Evolutionary conservation across 2,329 filamentous ascomycete genomes (phyloP), one percentile per base, ranked within the genome.

Genomic region (Corynespora cassiicola): DNA sequence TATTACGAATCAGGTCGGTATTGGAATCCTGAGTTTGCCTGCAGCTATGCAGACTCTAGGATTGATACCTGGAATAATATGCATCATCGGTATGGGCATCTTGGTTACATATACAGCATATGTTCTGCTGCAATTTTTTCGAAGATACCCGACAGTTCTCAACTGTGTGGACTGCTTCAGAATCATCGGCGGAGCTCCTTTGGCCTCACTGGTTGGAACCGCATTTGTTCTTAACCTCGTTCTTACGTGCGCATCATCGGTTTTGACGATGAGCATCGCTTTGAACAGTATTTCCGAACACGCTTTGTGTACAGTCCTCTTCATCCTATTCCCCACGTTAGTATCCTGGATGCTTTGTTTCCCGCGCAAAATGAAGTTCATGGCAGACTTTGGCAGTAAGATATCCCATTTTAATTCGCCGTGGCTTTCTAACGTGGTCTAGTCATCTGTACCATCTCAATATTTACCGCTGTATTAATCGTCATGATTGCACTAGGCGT

Each of bases 401-500:
- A 27, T n/a, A n/a, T n/a, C n/a, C n/a, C n/a, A n/a, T 66, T 69
- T n/a, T 24, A 1, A 8, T 7, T 2, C 10, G 18, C 8, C 8
- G 10, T 5, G 1, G n/a, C 18, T 11, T 6, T 7, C 36, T 44
- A 14, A 44, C 2, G 1, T 25, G 55, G 63, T 23, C 45, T 56
- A 23, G 50, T 61, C 31, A 19, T 85, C 68, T 75, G 43, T 2
- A 44, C 48, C 52, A 72, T 75, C 21, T 85, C 80, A 36, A 85
- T 87, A 45, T 56, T 81, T 19, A 54, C 75, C 3, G 82, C 84
- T 14, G 82, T 87, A 22, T 70, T 82, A 35, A 76, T 86, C 55
- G 83, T 82, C 44, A 85, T 87, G 71, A 76, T 86, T 50, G 81
- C 75, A 7, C 78, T 85, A 2, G 83, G 81, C 2, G 59, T 84